A percentile compares a stretch with the other conserved stretches of the same genome.
These are phyloP conservation scores for Thyridium curvatum DNA, from an alignment of 2,329 filamentous ascomycete genomes.

Conservation along the genomic window DNA sequence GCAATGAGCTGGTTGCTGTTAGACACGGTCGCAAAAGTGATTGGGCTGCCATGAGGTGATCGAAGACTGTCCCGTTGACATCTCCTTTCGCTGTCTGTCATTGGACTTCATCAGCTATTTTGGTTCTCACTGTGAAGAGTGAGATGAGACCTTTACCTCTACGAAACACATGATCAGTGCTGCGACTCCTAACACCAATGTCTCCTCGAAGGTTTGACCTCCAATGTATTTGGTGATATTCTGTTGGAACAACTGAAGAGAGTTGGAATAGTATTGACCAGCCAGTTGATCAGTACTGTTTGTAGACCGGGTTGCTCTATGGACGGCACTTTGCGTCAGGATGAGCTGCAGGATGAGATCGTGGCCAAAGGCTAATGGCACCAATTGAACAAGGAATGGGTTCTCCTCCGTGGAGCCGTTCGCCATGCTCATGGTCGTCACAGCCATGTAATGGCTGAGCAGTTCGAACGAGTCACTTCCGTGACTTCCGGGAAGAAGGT, in stretches of 20 bases:
- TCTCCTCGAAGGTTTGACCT: constrained; percentile 21
- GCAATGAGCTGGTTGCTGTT: constrained; percentile 4
- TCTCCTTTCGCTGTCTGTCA: constrained; percentile 36
- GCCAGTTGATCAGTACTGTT: constrained; percentile 22
- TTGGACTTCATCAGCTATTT: no score
- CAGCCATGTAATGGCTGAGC: constrained; percentile 36
- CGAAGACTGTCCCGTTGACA: constrained; percentile 36
- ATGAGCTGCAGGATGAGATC: constrained; percentile 38
- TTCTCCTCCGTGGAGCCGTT: constrained; percentile 39
- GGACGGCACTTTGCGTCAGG: constrained; percentile 35
- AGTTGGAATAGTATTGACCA: constrained; percentile 26
- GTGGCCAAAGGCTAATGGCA: constrained; percentile 37
- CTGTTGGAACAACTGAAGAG: constrained; percentile 26
- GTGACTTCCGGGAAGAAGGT: constrained; percentile 1
- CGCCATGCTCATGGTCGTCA: constrained; percentile 38
- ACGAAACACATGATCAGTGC: constrained; percentile 39
- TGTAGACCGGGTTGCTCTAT: constrained; percentile 23
- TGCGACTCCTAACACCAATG: constrained; percentile 33
- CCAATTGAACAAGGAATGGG: constrained; percentile 37
- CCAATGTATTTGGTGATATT: constrained; percentile 25
- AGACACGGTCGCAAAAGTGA: constrained; percentile 28
- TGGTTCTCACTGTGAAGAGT: no score
- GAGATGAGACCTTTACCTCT: constrained; percentile 30
- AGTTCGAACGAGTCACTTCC: constrained; percentile 32
- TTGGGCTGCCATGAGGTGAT: constrained; percentile 37